Base-by-base conservation (phyloP, 345 rosid genomes). In the Eucalyptus victrix region DNA sequence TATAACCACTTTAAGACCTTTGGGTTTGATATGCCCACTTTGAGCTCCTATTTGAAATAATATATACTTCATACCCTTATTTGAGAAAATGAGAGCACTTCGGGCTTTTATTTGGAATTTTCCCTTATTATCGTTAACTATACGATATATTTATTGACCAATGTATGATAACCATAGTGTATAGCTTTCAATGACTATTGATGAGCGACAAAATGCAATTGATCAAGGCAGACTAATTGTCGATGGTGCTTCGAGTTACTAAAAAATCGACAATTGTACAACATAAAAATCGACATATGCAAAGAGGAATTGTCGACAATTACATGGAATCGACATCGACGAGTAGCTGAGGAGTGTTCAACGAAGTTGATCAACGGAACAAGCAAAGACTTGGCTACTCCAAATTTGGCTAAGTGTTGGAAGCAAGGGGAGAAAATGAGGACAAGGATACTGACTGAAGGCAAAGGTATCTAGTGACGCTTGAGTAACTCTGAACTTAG, bases 41-140 rank as follows among this genome's bases (percentile, higher is more conserved):
- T 16, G 3, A 50, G 53, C 7, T 50, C 7, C 0, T 50, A 50
- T 50, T 50, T 50, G 0, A 50, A 50, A 50, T 6, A 50, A 50
- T 50, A 1, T 50, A 0, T 19, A 50, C 7, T 15, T 0, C 0
- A 50, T 15, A 0, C 3, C 19, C 7, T 15, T 50, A 50, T 50
- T 50, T 50, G 7, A 50, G 51, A 14, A 50, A 50, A 50, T 50
- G 0, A 50, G 53, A 16, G 53, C 0, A 50, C 19, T 50, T 6
- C 53, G 7, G 0, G 19, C 18, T 50, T 50, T 50, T 50, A 50
- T 50, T 50, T 16, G 53, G 19, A 50, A 50, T 50, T 50, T 50
- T 50, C 1, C 7, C 53, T 50, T 15, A 6, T 53, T 53, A 53
- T 53, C 24, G 0, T 58, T 58, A 10, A 58, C 6, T 58, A 26